Evolutionary conservation across 208 protist species (phyloP).

Genomic region (Leishmania tropica): DNA sequence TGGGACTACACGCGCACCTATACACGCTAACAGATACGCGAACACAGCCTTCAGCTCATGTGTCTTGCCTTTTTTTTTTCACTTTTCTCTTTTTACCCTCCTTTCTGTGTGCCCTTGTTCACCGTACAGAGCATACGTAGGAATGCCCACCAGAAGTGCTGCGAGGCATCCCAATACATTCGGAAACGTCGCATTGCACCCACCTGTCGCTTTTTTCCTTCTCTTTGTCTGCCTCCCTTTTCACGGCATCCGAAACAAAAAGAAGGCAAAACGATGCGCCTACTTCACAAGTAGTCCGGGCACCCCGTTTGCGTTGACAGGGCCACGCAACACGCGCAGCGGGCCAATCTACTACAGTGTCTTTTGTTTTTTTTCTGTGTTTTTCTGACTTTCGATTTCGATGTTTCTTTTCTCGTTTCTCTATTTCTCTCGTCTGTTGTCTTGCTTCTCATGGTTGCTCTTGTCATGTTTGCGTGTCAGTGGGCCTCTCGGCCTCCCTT

Average conservation of each 20-base stretch:
- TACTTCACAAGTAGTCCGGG: not conserved
- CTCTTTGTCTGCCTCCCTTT: not conserved
- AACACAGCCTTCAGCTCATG: not conserved
- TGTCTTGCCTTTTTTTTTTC: not conserved
- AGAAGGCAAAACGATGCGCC: not conserved
- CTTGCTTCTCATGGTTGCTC: not conserved
- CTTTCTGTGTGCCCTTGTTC: not conserved
- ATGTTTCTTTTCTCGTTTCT: not conserved
- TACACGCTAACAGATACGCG: not conserved
- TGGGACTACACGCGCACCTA: not conserved
- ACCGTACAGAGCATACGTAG: not conserved
- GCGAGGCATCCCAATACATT: not conserved
- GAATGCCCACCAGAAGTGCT: not conserved
- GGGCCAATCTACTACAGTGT: not conserved
- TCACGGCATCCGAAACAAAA: too few species aligned
- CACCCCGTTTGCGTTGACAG: not conserved
- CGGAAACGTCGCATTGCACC: not conserved
- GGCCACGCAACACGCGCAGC: not conserved
- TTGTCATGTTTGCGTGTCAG: not conserved
- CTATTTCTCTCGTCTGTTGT: not conserved
- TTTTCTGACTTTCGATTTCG: not conserved
- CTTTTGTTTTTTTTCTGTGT: constrained; percentile 14
- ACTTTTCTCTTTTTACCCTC: not conserved
- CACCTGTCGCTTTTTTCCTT: not conserved
- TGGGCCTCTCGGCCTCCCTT: not conserved